phyloP scores from a whole-genome alignment of 352 stramenopile genomes.

The Globisporangium iwayamae region DNA sequence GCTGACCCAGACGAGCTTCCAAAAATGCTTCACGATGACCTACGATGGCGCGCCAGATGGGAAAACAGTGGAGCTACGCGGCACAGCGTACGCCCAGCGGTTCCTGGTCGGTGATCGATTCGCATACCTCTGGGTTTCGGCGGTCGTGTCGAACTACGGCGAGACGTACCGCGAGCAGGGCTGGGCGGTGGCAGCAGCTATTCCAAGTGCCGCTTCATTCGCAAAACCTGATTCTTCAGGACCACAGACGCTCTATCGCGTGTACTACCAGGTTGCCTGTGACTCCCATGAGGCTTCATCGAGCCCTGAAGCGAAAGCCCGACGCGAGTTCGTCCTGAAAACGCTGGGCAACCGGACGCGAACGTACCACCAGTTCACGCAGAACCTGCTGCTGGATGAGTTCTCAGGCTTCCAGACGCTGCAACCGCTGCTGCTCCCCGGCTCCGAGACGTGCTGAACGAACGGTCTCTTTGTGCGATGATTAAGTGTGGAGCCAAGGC shows the following conservation, averaged over 20 bases:
- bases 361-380: constrained; percentile 7
- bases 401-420: not conserved
- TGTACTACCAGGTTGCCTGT: not conserved
- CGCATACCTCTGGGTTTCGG: not conserved
- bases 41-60: not conserved
- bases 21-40: not conserved
- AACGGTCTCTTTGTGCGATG: no score
- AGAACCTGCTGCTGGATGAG: constrained; percentile 11
- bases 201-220: no score
- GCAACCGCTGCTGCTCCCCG: not conserved
- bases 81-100: not conserved
- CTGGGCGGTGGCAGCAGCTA: not conserved
- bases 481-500: no score
- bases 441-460: not conserved
- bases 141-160: not conserved
- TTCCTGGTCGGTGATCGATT: not conserved
- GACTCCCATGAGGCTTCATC: not conserved
- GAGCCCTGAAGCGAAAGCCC: not conserved
- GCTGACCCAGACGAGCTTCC: not conserved
- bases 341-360: constrained; percentile 4
- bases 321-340: constrained; percentile 3
- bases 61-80: not conserved
- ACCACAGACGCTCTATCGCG: not conserved
- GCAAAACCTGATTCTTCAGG: no score
- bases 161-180: not conserved